Base-by-base conservation (phyloP, 768 basidiomycete species). In the Auricularia cornea region DNA sequence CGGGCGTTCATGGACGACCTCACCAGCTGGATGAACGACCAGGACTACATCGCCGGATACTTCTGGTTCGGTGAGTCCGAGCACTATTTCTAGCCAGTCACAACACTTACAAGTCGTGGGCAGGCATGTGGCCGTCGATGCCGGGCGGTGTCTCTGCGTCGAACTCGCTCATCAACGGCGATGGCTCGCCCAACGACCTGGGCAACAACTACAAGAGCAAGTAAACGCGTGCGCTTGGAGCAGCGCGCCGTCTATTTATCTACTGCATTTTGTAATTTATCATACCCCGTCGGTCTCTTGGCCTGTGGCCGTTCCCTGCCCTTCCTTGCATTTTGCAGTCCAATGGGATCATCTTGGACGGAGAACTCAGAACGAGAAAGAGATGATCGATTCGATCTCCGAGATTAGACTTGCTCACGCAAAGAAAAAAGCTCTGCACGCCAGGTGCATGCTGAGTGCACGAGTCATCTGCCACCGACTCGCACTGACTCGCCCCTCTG, bases 1-100 rank as follows among this genome's bases (percentile, higher is more conserved):
- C 11, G 23, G 23, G 44, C 44, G 11, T 23, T 48, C 20, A 48
- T 48, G 54, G 62, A 60, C 20, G 72, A 69, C 6, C 76, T 80
- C 30, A 65, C 51, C 11, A 26, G 26, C 77, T 77, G 33, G 52
- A 30, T 86, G 73, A 78, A 88, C 51, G 65, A 62, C 23, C 76
- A 79, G 1, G 11, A 62, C 18, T 83, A 70, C 64, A 73, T 88
- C 56, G 54, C 69, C 26, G 72, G 70, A 2, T 81, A 83, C 68
- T 82, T 78, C 67, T 80, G 80, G 31, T 93, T 90, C 67, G 89
- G 91, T 88, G 65, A 59, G 83, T 75, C 8, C 35, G 14, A 16
- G 29, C 33, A 38, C 44, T 31, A 5, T 60, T 26, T 44, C 5
- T 23, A 2, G 40, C 18, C 28, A 23, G 59, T 8, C 23, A 18